Base-by-base conservation (phyloP, 441 rosid species). In the Aquilaria agallochum region DNA sequence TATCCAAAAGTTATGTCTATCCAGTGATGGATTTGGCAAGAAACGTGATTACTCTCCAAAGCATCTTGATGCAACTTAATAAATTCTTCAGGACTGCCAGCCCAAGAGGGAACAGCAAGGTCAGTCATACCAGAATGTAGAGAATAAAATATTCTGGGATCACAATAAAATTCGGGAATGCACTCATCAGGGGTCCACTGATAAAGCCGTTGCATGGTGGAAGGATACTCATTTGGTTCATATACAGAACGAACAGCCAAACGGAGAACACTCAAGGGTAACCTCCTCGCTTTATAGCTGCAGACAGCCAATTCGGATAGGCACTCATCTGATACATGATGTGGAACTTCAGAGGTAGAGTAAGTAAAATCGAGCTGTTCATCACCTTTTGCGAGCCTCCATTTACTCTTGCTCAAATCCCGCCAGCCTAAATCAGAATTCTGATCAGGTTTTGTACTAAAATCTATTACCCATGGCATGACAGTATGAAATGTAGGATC, bases 171-270 rank as follows among this genome's bases (percentile, higher is more conserved):
- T 76, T 93, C 98, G 20, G 98, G 98, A 70, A 93, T 90, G 87
- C 97, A 90, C 76, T 93, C 98, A 66, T 93, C 98, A 74, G 98
- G 98, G 46, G 98, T 93, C 98, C 98, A 93, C 49, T 88, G 96
- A 72, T 93, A 93, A 69, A 90, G 88, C 73, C 98, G 81, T 77
- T 85, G 90, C 97, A 93, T 93, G 61, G 79, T 88, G 40, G 98
- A 90, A 59, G 98, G 98, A 76, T 94, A 94, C 72, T 94, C 98
- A 74, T 94, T 94, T 61, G 98, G 98, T 77, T 90, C 97, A 77
- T 94, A 94, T 48, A 94, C 97, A 11, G 97, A 85, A 46, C 98
- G 92, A 67, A 94, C 98, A 45, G 98, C 97, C 76, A 71, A 73
- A 9, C 98, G 90, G 60, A 94, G 82, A 76, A 94, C 75, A 67